A percentile compares a stretch with the other conserved stretches of the same genome.
phyloP scores from a whole-genome alignment of 2,329 filamentous ascomycete species.

The Colletotrichum trifolii region DNA sequence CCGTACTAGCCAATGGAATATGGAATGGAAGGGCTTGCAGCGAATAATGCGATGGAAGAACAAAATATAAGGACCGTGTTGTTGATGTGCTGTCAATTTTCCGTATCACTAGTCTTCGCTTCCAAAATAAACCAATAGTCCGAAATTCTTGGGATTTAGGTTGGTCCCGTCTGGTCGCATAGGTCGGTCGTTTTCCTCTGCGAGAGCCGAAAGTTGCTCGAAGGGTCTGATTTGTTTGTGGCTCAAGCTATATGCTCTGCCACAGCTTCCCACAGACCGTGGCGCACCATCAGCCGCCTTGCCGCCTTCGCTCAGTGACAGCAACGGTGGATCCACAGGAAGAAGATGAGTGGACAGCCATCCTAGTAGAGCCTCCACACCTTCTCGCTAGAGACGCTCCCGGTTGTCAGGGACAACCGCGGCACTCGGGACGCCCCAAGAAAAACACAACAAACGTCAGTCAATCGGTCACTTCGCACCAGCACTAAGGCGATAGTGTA shows the following conservation, averaged over 20 bases:
- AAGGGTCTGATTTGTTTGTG: slow-evolving; percentile 26
- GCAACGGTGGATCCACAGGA: neutral
- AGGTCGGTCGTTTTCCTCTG: no score
- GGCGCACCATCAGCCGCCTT: neutral
- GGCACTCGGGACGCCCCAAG: slow-evolving; percentile 3
- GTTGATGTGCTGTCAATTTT: no score
- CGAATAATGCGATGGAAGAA: no score
- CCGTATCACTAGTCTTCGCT: no score
- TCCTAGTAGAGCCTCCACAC: neutral
- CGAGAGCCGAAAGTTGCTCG: no score
- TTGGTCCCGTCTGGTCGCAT: no score
- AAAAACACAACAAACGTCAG: slow-evolving; percentile 39
- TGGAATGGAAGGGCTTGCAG: no score
- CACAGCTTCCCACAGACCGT: neutral
- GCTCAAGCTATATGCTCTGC: neutral
- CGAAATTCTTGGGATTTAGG: no score
- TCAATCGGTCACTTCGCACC: neutral
- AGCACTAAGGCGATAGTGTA: neutral
- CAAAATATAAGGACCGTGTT: no score
- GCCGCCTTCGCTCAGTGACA: neutral
- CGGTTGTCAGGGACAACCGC: slow-evolving; percentile 36
- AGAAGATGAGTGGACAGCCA: neutral
- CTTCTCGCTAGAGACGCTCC: slow-evolving; percentile 35
- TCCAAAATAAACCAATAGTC: no score
- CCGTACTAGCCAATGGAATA: no score